Base-by-base conservation (phyloP, 805 yeast species). In the Yamadazyma takamatsuzukensis region DNA sequence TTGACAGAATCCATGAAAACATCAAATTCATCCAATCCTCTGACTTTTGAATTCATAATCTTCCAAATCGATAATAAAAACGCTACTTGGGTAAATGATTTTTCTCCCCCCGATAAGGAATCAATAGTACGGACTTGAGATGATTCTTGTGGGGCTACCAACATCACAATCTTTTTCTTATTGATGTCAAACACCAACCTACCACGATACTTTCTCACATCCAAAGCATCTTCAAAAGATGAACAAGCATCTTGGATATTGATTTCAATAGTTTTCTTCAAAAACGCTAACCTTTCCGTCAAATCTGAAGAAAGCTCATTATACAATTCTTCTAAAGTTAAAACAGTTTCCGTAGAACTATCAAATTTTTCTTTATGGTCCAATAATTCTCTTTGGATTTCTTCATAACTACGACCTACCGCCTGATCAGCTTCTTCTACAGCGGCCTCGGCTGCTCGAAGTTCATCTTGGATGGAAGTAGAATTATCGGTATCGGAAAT, bases 1-100 rank as follows among this genome's bases (percentile, higher is more conserved):
- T 89, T 88, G 12, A 87, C 85, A 30, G 87, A 86, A 56, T 93
- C 99, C 98, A 93, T 93, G 50, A 80, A 93, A 14, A 93, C 98
- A 60, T 93, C 99, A 55, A 84, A 93, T 57, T 93, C 99, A 59
- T 93, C 99, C 39, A 93, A 63, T 0, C 97, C 97, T 39, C 94
- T 75, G 13, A 93, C 74, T 36, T 84, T 76, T 0, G 95, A 81
- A 40, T 82, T 78, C 96, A 93, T 89, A 17, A 86, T 81, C 43
- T 78, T 78, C 99, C 99, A 93, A 18, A 95, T 83, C 0, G 97
- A 82, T 39, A 90, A 65, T 28, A 93, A 59, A 37, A 93, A 70
- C 0, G 97, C 84, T 41, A 90, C 80, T 54, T 94, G 98, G 0
- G 96, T 79, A 55, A 83, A 90, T 0, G 97, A 87, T 53, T 89